Evolutionary conservation across 2,329 filamentous ascomycete species (phyloP).

Genomic region (Cytospora mali): DNA sequence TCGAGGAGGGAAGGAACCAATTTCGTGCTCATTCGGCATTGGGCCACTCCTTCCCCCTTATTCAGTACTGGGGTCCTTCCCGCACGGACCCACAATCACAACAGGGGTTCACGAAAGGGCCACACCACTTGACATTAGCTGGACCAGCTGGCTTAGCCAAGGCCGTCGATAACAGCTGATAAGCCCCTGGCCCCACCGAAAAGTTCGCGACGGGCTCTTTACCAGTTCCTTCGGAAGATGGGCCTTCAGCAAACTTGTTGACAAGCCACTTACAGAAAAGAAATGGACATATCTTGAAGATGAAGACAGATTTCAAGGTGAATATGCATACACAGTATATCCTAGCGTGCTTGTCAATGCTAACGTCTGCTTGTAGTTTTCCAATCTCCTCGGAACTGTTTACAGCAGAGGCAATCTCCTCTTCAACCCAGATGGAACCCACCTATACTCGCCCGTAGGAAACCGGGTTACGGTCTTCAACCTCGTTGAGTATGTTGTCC

Average conservation of each 20-base stretch:
- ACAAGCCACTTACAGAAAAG: slow-evolving; percentile 12
- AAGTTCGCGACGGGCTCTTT: slow-evolving; percentile 14
- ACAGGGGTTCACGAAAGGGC: background rate
- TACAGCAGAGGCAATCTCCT: slow-evolving; percentile 97
- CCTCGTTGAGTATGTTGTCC: slow-evolving; percentile 75
- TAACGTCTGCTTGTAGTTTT: slow-evolving; percentile 67
- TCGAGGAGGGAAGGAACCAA: slow-evolving; percentile 22
- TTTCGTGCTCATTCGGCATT: slow-evolving; percentile 19
- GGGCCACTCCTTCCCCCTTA: slow-evolving; percentile 20
- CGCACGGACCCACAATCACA: background rate
- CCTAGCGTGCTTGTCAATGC: slow-evolving; percentile 1
- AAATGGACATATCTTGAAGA: slow-evolving; percentile 54
- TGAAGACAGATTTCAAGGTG: slow-evolving; percentile 99
- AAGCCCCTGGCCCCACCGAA: slow-evolving; percentile 17
- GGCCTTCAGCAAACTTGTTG: slow-evolving; percentile 17
- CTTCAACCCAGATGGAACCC: slow-evolving; percentile 94
- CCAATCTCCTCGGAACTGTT: slow-evolving; percentile 95
- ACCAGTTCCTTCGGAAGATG: slow-evolving; percentile 33
- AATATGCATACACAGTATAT: slow-evolving; percentile 26
- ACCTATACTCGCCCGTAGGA: slow-evolving; percentile 92
- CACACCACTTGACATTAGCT: background rate
- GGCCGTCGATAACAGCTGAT: slow-evolving; percentile 1
- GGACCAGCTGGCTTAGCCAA: background rate
- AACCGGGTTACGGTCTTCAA: slow-evolving; percentile 97
- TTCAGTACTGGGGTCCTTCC: slow-evolving; percentile 15